phyloP scores from a whole-genome alignment of 306 rosid genomes.

The Gastrolobium villosum region DNA sequence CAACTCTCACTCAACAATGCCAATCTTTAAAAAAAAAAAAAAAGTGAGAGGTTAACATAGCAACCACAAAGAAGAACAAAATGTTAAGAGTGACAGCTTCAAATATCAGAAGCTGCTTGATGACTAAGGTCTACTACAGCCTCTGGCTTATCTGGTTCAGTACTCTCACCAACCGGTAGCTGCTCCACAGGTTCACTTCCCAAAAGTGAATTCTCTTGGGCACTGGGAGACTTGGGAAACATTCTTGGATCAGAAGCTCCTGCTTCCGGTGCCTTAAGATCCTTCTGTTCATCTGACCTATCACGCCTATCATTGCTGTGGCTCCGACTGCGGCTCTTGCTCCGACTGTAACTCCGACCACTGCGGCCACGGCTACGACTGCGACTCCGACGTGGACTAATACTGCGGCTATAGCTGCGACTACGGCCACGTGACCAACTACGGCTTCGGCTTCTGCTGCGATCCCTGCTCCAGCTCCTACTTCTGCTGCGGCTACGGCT shows the following conservation, averaged over 20 bases:
- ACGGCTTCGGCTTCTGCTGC: slow-evolving; percentile 69
- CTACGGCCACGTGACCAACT: slow-evolving; percentile 70
- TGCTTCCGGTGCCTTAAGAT: slow-evolving; percentile 41
- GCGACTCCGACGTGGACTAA: slow-evolving; percentile 55
- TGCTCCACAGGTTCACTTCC: slow-evolving; percentile 50
- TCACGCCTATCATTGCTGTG: slow-evolving; percentile 55
- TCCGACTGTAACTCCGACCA: slow-evolving; percentile 55
- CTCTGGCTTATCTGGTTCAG: slow-evolving; percentile 50
- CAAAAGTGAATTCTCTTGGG: slow-evolving; percentile 48
- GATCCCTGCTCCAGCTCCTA: slow-evolving; percentile 61
- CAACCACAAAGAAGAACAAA: slow-evolving; percentile 40
- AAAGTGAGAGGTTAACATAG: slow-evolving; percentile 45
- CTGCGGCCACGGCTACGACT: slow-evolving; percentile 57
- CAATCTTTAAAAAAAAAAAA: neutral
- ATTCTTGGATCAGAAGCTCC: slow-evolving; percentile 56
- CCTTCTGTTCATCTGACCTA: slow-evolving; percentile 53
- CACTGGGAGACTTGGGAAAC: slow-evolving; percentile 49
- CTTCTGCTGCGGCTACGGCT: slow-evolving; percentile 62
- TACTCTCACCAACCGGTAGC: slow-evolving; percentile 47
- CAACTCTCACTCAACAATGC: slow-evolving; percentile 32
- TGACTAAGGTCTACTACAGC: slow-evolving; percentile 44
- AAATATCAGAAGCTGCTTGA: slow-evolving; percentile 51
- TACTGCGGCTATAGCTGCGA: slow-evolving; percentile 64
- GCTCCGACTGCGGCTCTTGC: slow-evolving; percentile 55
- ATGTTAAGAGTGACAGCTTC: slow-evolving; percentile 33